Conservation (phyloP, 495 filamentous ascomycete species). For the Podospora didyma region DNA sequence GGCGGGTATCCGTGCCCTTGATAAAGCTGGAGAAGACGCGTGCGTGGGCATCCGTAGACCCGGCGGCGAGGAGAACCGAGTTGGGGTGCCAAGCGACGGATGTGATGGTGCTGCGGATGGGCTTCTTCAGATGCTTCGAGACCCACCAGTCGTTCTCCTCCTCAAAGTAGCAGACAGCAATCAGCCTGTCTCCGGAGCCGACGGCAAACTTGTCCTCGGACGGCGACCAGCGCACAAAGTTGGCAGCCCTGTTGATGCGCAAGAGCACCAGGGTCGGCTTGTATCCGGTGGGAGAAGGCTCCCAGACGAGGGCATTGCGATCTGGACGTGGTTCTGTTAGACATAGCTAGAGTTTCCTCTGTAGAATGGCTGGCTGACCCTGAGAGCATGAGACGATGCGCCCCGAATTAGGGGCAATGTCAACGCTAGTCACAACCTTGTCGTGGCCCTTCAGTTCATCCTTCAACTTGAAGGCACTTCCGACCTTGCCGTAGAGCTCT, state of each 20-base stretch:
- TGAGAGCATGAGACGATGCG: constrained; percentile 97
- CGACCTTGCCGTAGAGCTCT: constrained; percentile 76
- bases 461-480: constrained; percentile 73
- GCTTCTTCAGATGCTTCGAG: constrained; percentile 97
- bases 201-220: constrained; percentile 97
- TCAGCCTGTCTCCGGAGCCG: constrained; percentile 89
- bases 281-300: constrained; percentile 83
- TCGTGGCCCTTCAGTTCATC: constrained; percentile 95
- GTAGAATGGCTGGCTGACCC: constrained; percentile 46
- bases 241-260: constrained; percentile 94
- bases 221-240: constrained; percentile 95
- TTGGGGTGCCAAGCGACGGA: constrained; percentile 96
- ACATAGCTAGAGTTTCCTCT: no score
- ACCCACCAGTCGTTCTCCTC: constrained; percentile 99
- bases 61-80: constrained; percentile 87
- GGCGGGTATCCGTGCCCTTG: constrained; percentile 85
- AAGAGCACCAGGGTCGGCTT: constrained; percentile 96
- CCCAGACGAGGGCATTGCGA: constrained; percentile 97
- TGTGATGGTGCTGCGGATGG: constrained; percentile 92
- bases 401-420: constrained; percentile 85
- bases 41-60: constrained; percentile 95
- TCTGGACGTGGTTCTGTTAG: constrained; percentile 48
- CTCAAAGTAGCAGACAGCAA: constrained; percentile 98
- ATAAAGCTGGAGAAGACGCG: constrained; percentile 93
- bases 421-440: constrained; percentile 92